These are phyloP conservation scores for Moesziomyces aphidis DNA, from an alignment of 1,284 basidiomycete species.

Conservation along the genomic window DNA sequence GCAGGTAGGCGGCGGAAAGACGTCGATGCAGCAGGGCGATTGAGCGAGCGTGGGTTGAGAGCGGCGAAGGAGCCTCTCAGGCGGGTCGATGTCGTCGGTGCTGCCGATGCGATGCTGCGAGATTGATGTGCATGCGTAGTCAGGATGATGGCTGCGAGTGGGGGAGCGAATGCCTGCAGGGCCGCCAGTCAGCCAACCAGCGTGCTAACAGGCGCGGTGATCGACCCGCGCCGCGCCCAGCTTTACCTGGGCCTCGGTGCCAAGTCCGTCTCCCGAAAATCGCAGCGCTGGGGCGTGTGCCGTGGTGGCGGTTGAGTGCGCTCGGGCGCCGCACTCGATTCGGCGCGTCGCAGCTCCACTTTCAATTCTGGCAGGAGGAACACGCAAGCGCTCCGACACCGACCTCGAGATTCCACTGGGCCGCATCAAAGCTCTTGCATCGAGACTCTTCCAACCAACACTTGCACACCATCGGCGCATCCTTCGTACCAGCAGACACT, in stretches of 20 bases:
- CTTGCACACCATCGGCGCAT: not conserved
- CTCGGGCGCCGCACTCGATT: not conserved
- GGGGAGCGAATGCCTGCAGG: not conserved
- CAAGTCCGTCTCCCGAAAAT: not conserved
- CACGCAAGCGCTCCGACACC: slow-evolving; percentile 1
- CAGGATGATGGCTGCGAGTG: not conserved
- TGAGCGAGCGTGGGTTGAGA: not conserved
- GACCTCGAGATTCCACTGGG: not conserved
- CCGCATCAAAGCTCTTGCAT: not conserved
- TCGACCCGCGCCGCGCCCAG: not conserved
- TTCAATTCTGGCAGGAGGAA: not conserved
- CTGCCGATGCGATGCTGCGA: not conserved
- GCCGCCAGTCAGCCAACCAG: not conserved
- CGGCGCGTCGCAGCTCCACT: not conserved
- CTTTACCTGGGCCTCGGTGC: not conserved
- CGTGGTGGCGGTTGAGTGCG: not conserved
- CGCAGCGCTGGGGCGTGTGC: not conserved
- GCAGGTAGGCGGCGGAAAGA: not conserved
- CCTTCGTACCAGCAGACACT: not conserved
- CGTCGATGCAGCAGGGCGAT: not conserved
- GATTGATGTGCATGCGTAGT: not conserved
- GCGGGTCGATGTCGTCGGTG: not conserved
- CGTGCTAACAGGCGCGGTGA: not conserved
- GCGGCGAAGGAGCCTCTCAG: not conserved
- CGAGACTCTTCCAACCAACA: not conserved